Conservation (phyloP, 768 basidiomycete species). For the Mrakia blollopis region DNA sequence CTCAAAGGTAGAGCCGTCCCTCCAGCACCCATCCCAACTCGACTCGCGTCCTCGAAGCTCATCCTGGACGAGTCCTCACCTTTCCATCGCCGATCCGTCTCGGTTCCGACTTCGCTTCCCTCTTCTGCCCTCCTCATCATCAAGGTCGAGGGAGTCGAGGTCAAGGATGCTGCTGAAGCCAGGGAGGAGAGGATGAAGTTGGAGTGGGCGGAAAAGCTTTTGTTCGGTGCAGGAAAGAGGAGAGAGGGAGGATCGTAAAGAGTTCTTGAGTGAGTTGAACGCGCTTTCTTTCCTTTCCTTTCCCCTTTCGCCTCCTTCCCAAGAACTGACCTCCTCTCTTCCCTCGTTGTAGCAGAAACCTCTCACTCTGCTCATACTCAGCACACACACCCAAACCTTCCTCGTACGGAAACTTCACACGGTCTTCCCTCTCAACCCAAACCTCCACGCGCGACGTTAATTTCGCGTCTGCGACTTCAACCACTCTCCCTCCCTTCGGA, state of each 20-base stretch:
- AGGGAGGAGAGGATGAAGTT: background rate
- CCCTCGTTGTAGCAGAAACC: no score
- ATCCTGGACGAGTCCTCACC: slow-evolving; percentile 6
- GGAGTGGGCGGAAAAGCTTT: background rate
- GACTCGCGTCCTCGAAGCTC: background rate
- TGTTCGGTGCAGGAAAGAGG: background rate
- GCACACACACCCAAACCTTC: no score
- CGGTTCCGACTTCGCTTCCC: background rate
- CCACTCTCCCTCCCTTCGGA: no score
- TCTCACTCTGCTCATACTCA: no score
- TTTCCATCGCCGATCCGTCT: slow-evolving; percentile 16
- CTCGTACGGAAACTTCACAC: no score
- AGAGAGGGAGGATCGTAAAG: background rate
- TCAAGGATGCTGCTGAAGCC: background rate
- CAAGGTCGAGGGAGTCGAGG: slow-evolving; percentile 4
- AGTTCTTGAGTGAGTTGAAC: background rate
- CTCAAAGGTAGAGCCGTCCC: no score
- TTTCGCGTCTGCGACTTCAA: no score
- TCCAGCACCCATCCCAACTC: slow-evolving; percentile 5
- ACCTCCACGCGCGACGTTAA: no score
- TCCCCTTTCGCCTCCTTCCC: background rate
- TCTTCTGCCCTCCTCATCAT: background rate
- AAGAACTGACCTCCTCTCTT: no score
- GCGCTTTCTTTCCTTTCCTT: background rate
- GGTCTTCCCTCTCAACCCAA: no score